A percentile compares a stretch with the other conserved stretches of the same genome.
Conservation (phyloP, 495 filamentous ascomycete species). For the Penicillium taxi region DNA sequence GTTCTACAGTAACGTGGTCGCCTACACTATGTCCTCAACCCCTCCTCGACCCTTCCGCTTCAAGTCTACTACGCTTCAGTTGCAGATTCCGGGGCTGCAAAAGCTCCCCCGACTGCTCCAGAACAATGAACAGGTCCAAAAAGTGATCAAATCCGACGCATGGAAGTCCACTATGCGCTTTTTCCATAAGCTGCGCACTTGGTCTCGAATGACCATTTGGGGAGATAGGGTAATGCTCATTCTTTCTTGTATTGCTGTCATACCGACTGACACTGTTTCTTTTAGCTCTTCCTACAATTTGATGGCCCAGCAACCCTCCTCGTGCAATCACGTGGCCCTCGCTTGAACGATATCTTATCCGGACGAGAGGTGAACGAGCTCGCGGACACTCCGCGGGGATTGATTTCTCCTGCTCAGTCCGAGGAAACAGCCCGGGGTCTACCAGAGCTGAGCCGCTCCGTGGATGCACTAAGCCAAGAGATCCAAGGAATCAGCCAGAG, state of each 20-base stretch:
- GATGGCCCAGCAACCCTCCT: constrained; percentile 76
- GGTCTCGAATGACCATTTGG: constrained; percentile 76
- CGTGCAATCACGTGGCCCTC: constrained; percentile 70
- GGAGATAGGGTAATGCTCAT: constrained; percentile 62
- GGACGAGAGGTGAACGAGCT: constrained; percentile 76
- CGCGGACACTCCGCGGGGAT: constrained; percentile 52
- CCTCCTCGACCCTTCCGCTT: constrained; percentile 78
- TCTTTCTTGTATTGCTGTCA: no score
- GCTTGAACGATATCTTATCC: constrained; percentile 68
- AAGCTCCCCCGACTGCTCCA: constrained; percentile 47
- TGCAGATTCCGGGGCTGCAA: constrained; percentile 66
- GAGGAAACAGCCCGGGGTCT: constrained; percentile 14
- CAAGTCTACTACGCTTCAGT: constrained; percentile 61
- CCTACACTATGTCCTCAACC: constrained; percentile 68
- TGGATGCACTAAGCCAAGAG: constrained; percentile 28
- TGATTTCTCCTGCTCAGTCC: constrained; percentile 47
- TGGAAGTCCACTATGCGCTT: constrained; percentile 59
- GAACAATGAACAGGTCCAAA: constrained; percentile 60
- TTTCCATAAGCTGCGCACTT: constrained; percentile 61
- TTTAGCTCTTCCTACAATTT: constrained; percentile 77
- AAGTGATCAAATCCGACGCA: constrained; percentile 56
- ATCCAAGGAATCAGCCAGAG: constrained; percentile 31
- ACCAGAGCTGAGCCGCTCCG: constrained; percentile 24
- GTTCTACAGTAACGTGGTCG: constrained; percentile 64
- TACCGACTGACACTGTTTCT: constrained; percentile 5